Percentiles rank a stretch among this genome's conserved stretches.
These are phyloP conservation scores for Chrysoporthe deuterocubensis DNA, from an alignment of 2,329 filamentous ascomycete genomes.

Conservation along the genomic window DNA sequence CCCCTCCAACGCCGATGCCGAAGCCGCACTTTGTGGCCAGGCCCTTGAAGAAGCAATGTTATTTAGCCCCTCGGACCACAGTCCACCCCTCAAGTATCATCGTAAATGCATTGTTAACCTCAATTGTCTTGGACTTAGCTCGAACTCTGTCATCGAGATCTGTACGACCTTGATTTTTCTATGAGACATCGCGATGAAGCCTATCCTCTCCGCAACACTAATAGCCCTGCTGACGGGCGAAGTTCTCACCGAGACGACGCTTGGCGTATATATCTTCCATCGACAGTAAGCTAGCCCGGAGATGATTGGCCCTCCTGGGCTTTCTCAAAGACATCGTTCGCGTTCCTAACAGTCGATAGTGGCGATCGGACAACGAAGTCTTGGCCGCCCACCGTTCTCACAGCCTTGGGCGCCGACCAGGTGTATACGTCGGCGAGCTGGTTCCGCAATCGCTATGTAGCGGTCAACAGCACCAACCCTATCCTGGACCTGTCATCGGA, in stretches of 20 bases:
- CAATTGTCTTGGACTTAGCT: not conserved
- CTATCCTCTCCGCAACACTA: slow-evolving; percentile 42
- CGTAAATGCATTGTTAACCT: slow-evolving; percentile 2
- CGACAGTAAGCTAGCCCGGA: slow-evolving; percentile 60
- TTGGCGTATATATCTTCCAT: slow-evolving; percentile 86
- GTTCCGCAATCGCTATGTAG: slow-evolving; percentile 78
- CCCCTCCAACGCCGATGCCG: not conserved
- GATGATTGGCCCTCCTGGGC: not conserved
- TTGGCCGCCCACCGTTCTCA: slow-evolving; percentile 72
- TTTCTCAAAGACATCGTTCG: not conserved
- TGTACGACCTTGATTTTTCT: not conserved
- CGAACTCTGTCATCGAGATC: not conserved
- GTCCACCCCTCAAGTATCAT: not conserved
- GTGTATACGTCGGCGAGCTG: slow-evolving; percentile 73
- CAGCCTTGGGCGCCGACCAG: slow-evolving; percentile 77
- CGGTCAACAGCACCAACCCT: slow-evolving; percentile 57
- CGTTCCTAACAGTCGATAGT: slow-evolving; percentile 1
- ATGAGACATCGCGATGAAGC: slow-evolving; percentile 36
- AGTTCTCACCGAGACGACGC: slow-evolving; percentile 63
- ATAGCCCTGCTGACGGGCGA: slow-evolving; percentile 42
- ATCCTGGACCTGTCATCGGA: slow-evolving; percentile 71
- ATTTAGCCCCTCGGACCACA: not conserved
- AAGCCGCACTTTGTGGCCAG: not conserved
- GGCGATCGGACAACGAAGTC: slow-evolving; percentile 85
- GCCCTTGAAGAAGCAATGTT: not conserved